Base-by-base conservation (phyloP, 2,329 filamentous ascomycete genomes). In the Biscogniauxia sp. region DNA sequence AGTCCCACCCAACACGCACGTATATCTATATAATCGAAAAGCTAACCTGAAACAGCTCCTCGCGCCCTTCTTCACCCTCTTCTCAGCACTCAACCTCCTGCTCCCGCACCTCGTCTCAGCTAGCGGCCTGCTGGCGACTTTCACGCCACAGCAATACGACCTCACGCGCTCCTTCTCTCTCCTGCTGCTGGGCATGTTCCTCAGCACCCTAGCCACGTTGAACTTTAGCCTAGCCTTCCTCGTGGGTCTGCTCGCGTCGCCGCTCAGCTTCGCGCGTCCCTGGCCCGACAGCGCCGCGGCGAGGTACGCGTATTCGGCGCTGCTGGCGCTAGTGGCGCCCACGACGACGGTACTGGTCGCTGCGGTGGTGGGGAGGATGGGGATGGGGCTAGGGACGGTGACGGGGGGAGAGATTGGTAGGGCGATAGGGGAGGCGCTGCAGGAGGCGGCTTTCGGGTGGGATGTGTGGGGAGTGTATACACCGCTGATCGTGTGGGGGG, bases 191-290 rank as follows among this genome's bases (percentile, higher is more conserved):
- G 95, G 95, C 69, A 91, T 97, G 80, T 93, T 92, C 69, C 87
- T 99, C 65, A 93, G 93, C 13, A 90, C 93, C 0, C 88, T 99
- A 13, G 94, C 95, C 2, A 99, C 94, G 0, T 85, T 99, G 56
- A 99, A 99, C 77, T 99, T 99, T 81, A 93, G 90, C 2, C 87
- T 97, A 15, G 88, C 92, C 54, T 89, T 98, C 72, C 80, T 97
- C 45, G 81, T 97, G 55, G 95, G 95, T 45, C 79, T 98, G 1
- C 79, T 94, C 53, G 87, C 91, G 51, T 80, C 85, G 3, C 94
- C 94, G 0, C 80, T 98, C 15, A 88, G 87, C n/a, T 97, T 97
- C 73, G 80, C 89, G 19, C 81, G 76, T 7, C 81, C 85, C 0
- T 79, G 79, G 57, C 74, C 77, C 0, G 68, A 70, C 13, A 76